A percentile compares a stretch with the other conserved stretches of the same genome.
Evolutionary conservation across 768 basidiomycete genomes (phyloP).

Genomic region (Xerocomellus intermedius): DNA sequence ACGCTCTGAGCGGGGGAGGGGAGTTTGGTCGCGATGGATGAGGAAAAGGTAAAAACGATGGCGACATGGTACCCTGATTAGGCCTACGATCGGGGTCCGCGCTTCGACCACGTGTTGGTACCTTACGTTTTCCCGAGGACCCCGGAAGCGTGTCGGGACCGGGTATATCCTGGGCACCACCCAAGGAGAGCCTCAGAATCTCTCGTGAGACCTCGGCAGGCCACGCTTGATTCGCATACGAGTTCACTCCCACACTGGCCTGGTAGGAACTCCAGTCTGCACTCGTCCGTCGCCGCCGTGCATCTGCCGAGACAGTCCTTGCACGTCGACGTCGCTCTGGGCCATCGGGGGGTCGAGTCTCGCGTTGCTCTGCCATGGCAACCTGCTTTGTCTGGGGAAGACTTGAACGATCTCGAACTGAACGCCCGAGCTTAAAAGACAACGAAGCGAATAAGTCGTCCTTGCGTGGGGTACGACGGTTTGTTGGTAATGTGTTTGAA

Average conservation of each 20-base stretch:
- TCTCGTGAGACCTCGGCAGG: slow-evolving; percentile 58
- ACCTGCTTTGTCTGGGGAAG: slow-evolving; percentile 26
- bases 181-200: slow-evolving; percentile 49
- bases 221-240: slow-evolving; percentile 44
- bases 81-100: slow-evolving; percentile 16
- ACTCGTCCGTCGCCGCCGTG: slow-evolving; percentile 45
- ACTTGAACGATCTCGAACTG: slow-evolving; percentile 30
- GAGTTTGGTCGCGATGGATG: slow-evolving; percentile 23
- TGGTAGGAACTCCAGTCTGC: slow-evolving; percentile 57
- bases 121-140: slow-evolving; percentile 19
- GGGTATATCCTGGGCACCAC: not conserved
- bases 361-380: slow-evolving; percentile 5
- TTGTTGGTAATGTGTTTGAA: slow-evolving; percentile 23
- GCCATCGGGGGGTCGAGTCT: not conserved
- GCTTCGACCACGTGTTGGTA: slow-evolving; percentile 19
- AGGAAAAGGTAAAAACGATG: slow-evolving; percentile 34
- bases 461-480: slow-evolving; percentile 12
- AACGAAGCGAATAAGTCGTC: slow-evolving; percentile 24
- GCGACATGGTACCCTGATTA: slow-evolving; percentile 16
- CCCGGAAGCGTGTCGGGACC: slow-evolving; percentile 18
- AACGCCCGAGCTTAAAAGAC: slow-evolving; percentile 25
- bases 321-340: slow-evolving; percentile 19
- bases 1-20: slow-evolving; percentile 20
- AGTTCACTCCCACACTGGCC: slow-evolving; percentile 37
- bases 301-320: slow-evolving; percentile 35